Percentiles rank a stretch among this genome's conserved stretches.
These are phyloP conservation scores for Marasmius sp. DNA, from an alignment of 1,284 basidiomycete genomes.

Conservation along the genomic window DNA sequence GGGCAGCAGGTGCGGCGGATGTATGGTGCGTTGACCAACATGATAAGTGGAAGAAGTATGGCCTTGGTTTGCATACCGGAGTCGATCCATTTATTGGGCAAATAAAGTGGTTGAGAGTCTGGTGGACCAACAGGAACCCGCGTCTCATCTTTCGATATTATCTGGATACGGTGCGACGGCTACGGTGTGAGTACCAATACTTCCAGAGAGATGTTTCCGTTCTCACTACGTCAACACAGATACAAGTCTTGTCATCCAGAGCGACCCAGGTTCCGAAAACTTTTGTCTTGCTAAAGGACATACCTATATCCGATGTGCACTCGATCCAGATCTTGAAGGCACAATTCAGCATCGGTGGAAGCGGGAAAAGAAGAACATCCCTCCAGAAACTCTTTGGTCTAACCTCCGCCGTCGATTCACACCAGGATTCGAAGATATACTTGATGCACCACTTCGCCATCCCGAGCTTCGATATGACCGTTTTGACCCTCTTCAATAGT, in stretches of 20 bases:
- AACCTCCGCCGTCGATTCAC: conserved; percentile 23
- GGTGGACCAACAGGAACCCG: conserved; percentile 40
- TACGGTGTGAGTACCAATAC: background rate
- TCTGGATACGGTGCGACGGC: background rate
- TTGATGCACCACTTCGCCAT: conserved; percentile 24
- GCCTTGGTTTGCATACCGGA: conserved; percentile 34
- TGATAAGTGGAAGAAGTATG: conserved; percentile 40
- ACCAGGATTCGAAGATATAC: conserved; percentile 30
- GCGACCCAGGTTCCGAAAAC: conserved; percentile 27
- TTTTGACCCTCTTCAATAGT: conserved; percentile 24
- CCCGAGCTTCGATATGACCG: conserved; percentile 21
- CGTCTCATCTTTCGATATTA: conserved; percentile 1
- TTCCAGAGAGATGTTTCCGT: background rate
- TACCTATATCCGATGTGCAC: conserved; percentile 18
- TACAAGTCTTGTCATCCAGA: conserved; percentile 23
- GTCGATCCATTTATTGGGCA: conserved; percentile 33
- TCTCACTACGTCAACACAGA: conserved; percentile 3
- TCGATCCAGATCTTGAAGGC: conserved; percentile 19
- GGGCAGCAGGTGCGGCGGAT: too few relatives aligned
- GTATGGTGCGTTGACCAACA: conserved; percentile 28
- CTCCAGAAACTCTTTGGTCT: conserved; percentile 32
- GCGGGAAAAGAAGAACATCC: conserved; percentile 19
- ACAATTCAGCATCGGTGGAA: conserved; percentile 23
- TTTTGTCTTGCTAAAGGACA: conserved; percentile 27
- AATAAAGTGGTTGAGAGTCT: conserved; percentile 37